phyloP scores from a whole-genome alignment of 129 eudicot species.

The carrot (Daucus carota) region DH1_v3.0 NC_030386.2:37122501-37123000 shows the following conservation, averaged over 20 bases:
- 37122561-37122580: background rate
- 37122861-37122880: conserved; percentile 47
- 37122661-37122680: background rate
- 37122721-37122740: conserved; percentile 47
- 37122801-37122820: background rate
- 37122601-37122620: too few relatives aligned
- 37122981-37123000: conserved; percentile 32
- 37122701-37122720: conserved; percentile 60
- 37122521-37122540: background rate
- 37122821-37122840: background rate
- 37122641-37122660: background rate
- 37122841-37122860: conserved; percentile 46
- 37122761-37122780: too few relatives aligned
- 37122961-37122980: conserved; percentile 27
- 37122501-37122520: conserved; percentile 38
- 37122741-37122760: too few relatives aligned
- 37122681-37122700: conserved; percentile 79
- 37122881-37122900: conserved; percentile 37
- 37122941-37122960: conserved; percentile 12
- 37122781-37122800: too few relatives aligned
- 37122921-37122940: conserved; percentile 36
- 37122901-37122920: conserved; percentile 16
- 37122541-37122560: background rate
- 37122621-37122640: too few relatives aligned
- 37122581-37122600: too few relatives aligned